Conservation (phyloP, 164 flowering plant species). For the Tetrastigma voinierianum region DNA sequence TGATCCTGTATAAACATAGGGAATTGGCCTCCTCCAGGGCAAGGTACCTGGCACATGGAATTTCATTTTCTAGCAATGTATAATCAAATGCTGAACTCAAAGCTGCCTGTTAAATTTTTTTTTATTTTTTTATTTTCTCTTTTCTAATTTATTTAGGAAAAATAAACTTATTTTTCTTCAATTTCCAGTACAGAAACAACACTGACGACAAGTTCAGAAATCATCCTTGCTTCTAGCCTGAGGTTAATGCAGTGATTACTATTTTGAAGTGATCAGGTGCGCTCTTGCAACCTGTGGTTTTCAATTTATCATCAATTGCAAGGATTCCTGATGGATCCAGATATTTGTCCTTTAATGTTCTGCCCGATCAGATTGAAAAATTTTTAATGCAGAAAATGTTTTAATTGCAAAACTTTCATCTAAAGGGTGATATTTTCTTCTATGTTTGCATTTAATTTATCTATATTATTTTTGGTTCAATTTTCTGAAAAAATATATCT, state of each 20-base stretch:
- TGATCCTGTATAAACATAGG: too few species aligned
- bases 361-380: too few species aligned
- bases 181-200: slow-evolving; percentile 80
- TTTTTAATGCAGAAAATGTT: too few species aligned
- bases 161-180: background rate
- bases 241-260: slow-evolving; percentile 93
- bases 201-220: slow-evolving; percentile 72
- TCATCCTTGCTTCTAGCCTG: slow-evolving; percentile 78
- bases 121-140: background rate
- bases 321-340: background rate
- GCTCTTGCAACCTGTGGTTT: background rate
- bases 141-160: too few species aligned
- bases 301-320: background rate
- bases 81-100: too few species aligned
- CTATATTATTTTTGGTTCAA: too few species aligned
- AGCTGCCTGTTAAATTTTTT: background rate
- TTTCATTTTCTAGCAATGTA: too few species aligned
- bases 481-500: too few species aligned
- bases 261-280: slow-evolving; percentile 80
- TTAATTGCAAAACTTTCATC: too few species aligned
- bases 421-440: background rate
- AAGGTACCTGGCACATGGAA: too few species aligned
- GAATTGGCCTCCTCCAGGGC: too few species aligned
- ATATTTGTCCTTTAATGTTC: background rate
- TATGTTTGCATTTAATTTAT: too few species aligned